Percentiles rank a stretch among this genome's conserved stretches.
Evolutionary conservation across 164 flowering plant species (phyloP).

Genomic region (Piper betle): DNA sequence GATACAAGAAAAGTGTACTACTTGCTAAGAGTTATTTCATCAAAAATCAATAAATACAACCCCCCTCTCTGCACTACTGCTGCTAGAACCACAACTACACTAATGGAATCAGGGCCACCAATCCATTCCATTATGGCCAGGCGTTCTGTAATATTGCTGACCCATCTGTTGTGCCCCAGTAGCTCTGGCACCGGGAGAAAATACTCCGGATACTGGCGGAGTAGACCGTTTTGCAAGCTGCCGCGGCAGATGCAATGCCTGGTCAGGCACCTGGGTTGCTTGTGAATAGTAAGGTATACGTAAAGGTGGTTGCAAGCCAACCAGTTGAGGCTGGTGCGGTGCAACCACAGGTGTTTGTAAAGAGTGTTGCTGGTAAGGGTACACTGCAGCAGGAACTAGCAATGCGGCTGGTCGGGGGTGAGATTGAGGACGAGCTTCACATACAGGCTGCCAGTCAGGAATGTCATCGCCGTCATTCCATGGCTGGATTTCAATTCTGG

Average conservation of each 20-base stretch:
- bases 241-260: neutral
- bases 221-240: neutral
- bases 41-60: too few relatives aligned
- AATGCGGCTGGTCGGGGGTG: constrained; percentile 12
- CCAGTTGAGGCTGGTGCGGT: constrained; percentile 1
- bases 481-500: constrained; percentile 24
- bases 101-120: neutral
- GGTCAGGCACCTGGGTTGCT: neutral
- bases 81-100: neutral
- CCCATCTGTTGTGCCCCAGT: neutral
- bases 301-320: constrained; percentile 1
- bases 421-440: constrained; percentile 8
- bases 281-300: constrained; percentile 4
- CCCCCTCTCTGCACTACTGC: neutral
- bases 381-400: neutral
- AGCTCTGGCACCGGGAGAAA: neutral
- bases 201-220: neutral
- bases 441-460: constrained; percentile 86
- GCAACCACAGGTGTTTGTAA: too few relatives aligned
- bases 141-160: neutral
- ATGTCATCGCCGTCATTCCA: constrained; percentile 89
- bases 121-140: constrained; percentile 1
- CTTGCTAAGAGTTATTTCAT: neutral
- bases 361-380: neutral
- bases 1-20: too few relatives aligned